Conservation (phyloP, 78 protist genomes). For the Dictyostelium firmibasis region DNA sequence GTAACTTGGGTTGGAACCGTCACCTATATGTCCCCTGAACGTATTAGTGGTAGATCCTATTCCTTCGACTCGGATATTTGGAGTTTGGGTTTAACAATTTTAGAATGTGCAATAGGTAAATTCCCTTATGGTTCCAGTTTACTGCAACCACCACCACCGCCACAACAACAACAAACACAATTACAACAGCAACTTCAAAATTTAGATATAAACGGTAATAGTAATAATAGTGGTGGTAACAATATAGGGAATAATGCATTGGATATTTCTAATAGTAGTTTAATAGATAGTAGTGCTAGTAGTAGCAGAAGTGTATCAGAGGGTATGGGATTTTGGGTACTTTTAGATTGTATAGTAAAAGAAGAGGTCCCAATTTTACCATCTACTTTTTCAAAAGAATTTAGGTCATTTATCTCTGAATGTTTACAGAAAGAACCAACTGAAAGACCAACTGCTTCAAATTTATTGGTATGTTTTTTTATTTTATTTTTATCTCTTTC, state of each 20-base stretch:
- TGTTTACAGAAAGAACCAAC: conserved; percentile 81
- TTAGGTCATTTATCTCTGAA: conserved; percentile 55
- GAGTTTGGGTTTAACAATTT: conserved; percentile 85
- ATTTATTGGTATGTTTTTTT: neutral
- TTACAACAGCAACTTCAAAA: neutral
- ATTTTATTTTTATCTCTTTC: neutral
- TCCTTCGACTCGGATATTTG: conserved; percentile 86
- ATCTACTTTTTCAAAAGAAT: conserved; percentile 43
- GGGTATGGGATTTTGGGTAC: conserved; percentile 81
- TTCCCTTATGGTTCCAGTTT: conserved; percentile 62
- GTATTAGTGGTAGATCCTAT: conserved; percentile 86
- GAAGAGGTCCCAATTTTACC: conserved; percentile 53
- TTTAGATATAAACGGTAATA: neutral
- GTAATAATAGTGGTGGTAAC: too few species aligned
- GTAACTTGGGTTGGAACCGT: conserved; percentile 93
- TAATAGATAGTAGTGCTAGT: neutral
- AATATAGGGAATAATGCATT: neutral
- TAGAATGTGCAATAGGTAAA: conserved; percentile 85
- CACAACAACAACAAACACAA: neutral
- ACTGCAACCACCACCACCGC: neutral
- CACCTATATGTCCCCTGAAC: conserved; percentile 86
- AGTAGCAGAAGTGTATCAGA: neutral
- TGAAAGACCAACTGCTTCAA: conserved; percentile 74
- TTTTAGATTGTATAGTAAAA: conserved; percentile 81
- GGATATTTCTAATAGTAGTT: neutral